Base-by-base conservation (phyloP, 1,284 basidiomycete genomes). In the Pseudozyma sp. region DNA sequence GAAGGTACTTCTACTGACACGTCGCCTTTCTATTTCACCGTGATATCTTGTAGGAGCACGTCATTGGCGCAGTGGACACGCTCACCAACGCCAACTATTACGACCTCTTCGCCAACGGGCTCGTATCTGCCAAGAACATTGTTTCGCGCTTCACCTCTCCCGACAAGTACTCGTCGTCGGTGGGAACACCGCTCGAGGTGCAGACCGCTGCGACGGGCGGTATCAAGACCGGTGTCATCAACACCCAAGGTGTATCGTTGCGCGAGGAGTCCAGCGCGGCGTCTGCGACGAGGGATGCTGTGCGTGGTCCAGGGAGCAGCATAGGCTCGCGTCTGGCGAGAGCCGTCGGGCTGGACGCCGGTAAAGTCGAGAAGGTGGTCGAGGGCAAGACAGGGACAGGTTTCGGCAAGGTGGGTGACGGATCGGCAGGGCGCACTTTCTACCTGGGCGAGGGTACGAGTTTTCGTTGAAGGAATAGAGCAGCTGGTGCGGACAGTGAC, bases 371-470 rank as follows among this genome's bases (percentile, higher is more conserved):
- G 5, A 61, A 64, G 52, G 54, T 55, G 0, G 68, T 71, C 2
- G 72, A 75, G 49, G 68, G 17, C 19, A 75, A 75, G 54, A 61
- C 64, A 4, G 68, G 64, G 0, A 63, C 67, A 9, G 71, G 71
- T 1, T 50, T 75, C 11, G 72, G 72, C 7, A 67, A 65, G 34
- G 64, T 65, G 2, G 44, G 60, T 7, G 59, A 75, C 30, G 65
- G 64, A 17, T 51, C 35, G n/a, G 64, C 60, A n/a, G 67, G 60
- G 5, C 52, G 49, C 11, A 77, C 70, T 4, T 73, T 66, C 52
- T 77, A 77, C 33, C 55, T 74, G 17, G 74, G 74, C 5, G 54
- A 77, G 11, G 74, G 74, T 2, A 74, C 74, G 9, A 77, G 74
- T 35, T 34, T 77, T 34, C 67, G 74, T 33, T 76, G 47, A 42